These are phyloP conservation scores for Allantophomopsis cytisporea DNA, from an alignment of 2,329 filamentous ascomycete species.

Conservation along the genomic window DNA sequence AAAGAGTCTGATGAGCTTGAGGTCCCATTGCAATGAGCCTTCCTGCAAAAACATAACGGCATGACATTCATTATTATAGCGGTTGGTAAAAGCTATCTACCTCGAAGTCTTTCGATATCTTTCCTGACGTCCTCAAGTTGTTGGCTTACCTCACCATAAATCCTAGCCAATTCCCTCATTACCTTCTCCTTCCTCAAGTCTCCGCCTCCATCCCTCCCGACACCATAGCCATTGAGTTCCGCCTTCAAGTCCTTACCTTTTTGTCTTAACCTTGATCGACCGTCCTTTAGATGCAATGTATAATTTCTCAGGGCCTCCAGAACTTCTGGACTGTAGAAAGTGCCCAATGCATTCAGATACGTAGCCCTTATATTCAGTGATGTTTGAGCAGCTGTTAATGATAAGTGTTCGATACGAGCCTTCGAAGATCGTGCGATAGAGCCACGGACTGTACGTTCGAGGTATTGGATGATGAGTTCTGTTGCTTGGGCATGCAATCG, in stretches of 20 bases:
- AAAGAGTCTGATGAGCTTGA: too few species aligned
- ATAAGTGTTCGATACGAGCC: constrained; percentile 8
- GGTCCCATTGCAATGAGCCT: too few species aligned
- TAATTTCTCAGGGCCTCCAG: constrained; percentile 13
- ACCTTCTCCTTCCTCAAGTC: constrained; percentile 14
- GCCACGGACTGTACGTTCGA: constrained; percentile 17
- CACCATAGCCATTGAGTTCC: constrained; percentile 16
- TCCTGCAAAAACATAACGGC: too few species aligned
- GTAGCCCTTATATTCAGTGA: constrained; percentile 8
- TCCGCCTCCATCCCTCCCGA: constrained; percentile 8
- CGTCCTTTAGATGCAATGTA: constrained; percentile 11
- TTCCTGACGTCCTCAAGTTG: constrained; percentile 15
- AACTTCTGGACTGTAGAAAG: constrained; percentile 15
- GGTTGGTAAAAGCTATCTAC: neutral
- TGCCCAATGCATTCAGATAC: constrained; percentile 7
- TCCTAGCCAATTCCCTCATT: constrained; percentile 18
- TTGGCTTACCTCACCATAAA: constrained; percentile 14
- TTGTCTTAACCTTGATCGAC: constrained; percentile 13
- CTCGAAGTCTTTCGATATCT: constrained; percentile 17
- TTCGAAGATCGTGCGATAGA: constrained; percentile 11
- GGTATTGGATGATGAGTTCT: constrained; percentile 10
- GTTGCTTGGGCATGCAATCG: constrained; percentile 11
- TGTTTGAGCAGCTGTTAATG: constrained; percentile 6
- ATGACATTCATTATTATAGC: too few species aligned
- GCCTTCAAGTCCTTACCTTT: constrained; percentile 11